Percentiles rank a stretch among this genome's conserved stretches.
phyloP scores from a whole-genome alignment of 1,139 yeast genomes.

The Blastobotrys ciferrii region DNA sequence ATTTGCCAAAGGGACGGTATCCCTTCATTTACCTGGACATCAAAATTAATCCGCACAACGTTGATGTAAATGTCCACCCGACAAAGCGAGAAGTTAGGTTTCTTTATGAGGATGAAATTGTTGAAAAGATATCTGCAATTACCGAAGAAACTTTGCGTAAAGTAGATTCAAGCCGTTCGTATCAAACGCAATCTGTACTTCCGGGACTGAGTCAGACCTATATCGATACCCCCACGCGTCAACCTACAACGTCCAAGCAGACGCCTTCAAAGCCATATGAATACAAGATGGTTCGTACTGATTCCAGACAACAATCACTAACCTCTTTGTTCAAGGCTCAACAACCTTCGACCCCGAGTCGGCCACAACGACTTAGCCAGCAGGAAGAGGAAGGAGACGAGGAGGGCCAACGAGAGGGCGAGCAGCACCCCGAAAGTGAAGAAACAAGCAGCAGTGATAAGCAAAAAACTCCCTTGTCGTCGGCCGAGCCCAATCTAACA shows the following conservation, averaged over 20 bases:
- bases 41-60: slow-evolving; percentile 59
- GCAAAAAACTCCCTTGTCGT: background rate
- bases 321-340: background rate
- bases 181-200: slow-evolving; percentile 60
- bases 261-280: slow-evolving; percentile 32
- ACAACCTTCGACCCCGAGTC: background rate
- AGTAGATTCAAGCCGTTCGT: slow-evolving; percentile 70
- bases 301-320: slow-evolving; percentile 46
- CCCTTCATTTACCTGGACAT: slow-evolving; percentile 78
- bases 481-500: background rate
- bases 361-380: background rate
- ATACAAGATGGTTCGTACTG: slow-evolving; percentile 54
- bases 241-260: slow-evolving; percentile 9
- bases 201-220: slow-evolving; percentile 23
- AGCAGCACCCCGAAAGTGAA: background rate
- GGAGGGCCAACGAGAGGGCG: background rate
- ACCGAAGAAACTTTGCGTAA: slow-evolving; percentile 53
- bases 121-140: slow-evolving; percentile 53
- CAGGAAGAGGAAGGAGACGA: background rate
- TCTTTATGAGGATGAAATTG: slow-evolving; percentile 80
- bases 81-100: slow-evolving; percentile 91
- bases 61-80: slow-evolving; percentile 95
- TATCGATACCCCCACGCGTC: background rate
- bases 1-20: slow-evolving; percentile 74
- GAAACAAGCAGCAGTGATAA: background rate